These are phyloP conservation scores for Amoeboaphelidium protococcarum DNA, from an alignment of 371 early-diverging fungal species.

Conservation along the genomic window DNA sequence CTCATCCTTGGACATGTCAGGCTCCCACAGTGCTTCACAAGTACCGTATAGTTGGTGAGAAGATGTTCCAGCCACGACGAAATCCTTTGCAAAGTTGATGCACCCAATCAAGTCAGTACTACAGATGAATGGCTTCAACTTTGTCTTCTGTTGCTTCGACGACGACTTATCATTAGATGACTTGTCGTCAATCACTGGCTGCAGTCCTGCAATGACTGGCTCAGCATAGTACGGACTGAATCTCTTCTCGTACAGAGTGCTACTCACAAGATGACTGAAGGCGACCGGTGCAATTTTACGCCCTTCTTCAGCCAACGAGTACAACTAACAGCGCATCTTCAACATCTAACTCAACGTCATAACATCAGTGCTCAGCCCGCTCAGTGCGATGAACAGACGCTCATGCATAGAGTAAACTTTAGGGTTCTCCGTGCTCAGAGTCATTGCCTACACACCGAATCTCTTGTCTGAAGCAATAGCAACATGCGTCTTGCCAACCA, in stretches of 20 bases:
- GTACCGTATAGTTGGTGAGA: slow-evolving; percentile 75
- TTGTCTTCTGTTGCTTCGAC: too few relatives aligned
- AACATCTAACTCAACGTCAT: slow-evolving; percentile 79
- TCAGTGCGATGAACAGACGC: slow-evolving; percentile 63
- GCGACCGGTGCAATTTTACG: slow-evolving; percentile 89
- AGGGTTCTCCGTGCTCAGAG: slow-evolving; percentile 71
- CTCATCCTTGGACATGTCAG: slow-evolving; percentile 76
- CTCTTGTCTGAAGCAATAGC: slow-evolving; percentile 82
- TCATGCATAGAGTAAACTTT: slow-evolving; percentile 75
- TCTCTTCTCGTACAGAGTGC: slow-evolving; percentile 86
- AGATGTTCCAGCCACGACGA: slow-evolving; percentile 91
- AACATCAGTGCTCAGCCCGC: slow-evolving; percentile 93
- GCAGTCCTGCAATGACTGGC: slow-evolving; percentile 87
- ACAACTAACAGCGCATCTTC: slow-evolving; percentile 86
- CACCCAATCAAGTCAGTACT: slow-evolving; percentile 95
- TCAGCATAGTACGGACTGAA: slow-evolving; percentile 90
- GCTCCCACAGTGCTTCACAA: slow-evolving; percentile 95
- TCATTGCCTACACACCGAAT: slow-evolving; percentile 72
- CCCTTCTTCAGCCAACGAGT: slow-evolving; percentile 83
- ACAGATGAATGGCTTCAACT: slow-evolving; percentile 62
- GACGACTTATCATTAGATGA: too few relatives aligned
- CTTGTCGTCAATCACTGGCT: too few relatives aligned
- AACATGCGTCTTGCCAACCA: slow-evolving; percentile 94
- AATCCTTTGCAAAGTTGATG: slow-evolving; percentile 77
- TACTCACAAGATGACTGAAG: slow-evolving; percentile 81